Evolutionary conservation across 2,329 filamentous ascomycete genomes (phyloP), one percentile per base, ranked within the genome.

Genomic region (Alternaria alternata): DNA sequence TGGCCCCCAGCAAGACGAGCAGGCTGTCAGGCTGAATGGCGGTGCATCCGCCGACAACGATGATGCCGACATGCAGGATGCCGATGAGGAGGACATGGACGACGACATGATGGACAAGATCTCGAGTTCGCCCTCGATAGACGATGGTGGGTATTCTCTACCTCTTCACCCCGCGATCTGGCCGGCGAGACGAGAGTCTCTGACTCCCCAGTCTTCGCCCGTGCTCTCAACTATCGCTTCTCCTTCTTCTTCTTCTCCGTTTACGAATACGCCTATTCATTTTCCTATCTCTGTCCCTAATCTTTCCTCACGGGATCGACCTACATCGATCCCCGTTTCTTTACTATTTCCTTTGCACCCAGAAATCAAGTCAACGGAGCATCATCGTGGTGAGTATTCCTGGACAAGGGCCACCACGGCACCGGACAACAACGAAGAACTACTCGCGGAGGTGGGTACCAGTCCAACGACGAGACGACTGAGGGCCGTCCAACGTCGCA

Each of bases 81-180:
- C 85, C 48, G 87, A 92, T 63, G 85, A 87, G 62, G 91, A 61
- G 20, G 58, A 91, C 71, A 82, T 93, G 78, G 93, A 96, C 75
- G 89, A 97, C 80, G 94, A 98, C 79, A 89, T 97, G 89, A 93
- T 96, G 91, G 95, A 98, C 83, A 95, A 95, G 81, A 97, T 99
- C 68, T 98, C 94, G 73, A 98, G 94, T 80, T 98, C 94, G 73
- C 95, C 95, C 76, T 98, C 94, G 72, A 99, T 99, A 80, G 93
- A 96, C 85, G 94, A 98, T 90, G 94, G 94, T 99, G 89, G 86
- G 93, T 95, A 84, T 82, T 81, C 79, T 81, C 73, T 78, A 68
- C 74, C 76, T 75, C 75, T 59, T 68, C 65, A 67, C 61, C 64
- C 72, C 52, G 48, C 59, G 49, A 20, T 34, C 51, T 83, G 81